Percentiles rank a stretch among this genome's conserved stretches.
phyloP scores from a whole-genome alignment of 306 rosid species.

The Pyrus pyrifolia region DNA sequence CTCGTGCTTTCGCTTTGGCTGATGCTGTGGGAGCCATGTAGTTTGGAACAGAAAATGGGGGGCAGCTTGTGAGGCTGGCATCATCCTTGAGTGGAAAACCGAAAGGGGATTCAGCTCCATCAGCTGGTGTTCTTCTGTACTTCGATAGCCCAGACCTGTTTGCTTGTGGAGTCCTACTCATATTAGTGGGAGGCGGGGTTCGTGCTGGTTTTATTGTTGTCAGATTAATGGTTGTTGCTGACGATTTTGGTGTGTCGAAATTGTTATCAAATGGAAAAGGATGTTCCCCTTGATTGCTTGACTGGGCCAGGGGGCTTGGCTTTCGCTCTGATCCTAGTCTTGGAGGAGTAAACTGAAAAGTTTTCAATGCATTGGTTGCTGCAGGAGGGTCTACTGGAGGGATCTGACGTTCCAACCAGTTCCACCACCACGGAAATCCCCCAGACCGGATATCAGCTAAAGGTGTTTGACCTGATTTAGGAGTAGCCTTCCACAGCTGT shows the following conservation, averaged over 20 bases:
- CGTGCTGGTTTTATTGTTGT: slow-evolving; percentile 31
- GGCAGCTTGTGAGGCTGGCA: slow-evolving; percentile 89
- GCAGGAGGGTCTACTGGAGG: slow-evolving; percentile 42
- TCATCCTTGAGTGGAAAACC: slow-evolving; percentile 61
- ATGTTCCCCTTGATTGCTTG: slow-evolving; percentile 42
- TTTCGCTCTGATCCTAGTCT: slow-evolving; percentile 62
- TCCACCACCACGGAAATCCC: slow-evolving; percentile 97
- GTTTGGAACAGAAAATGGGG: slow-evolving; percentile 82
- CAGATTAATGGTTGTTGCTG: slow-evolving; percentile 50
- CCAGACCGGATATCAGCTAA: slow-evolving; percentile 44
- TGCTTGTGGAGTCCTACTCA: slow-evolving; percentile 48
- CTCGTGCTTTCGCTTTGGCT: slow-evolving; percentile 70
- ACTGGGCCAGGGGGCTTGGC: slow-evolving; percentile 54
- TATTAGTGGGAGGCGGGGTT: slow-evolving; percentile 36
- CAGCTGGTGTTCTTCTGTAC: slow-evolving; percentile 40
- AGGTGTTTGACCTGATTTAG: slow-evolving; percentile 62
- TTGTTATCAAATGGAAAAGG: slow-evolving; percentile 42
- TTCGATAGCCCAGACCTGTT: slow-evolving; percentile 37
- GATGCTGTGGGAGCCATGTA: slow-evolving; percentile 85
- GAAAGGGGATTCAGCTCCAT: slow-evolving; percentile 53
- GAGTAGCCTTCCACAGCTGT: slow-evolving; percentile 78
- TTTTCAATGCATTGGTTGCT: slow-evolving; percentile 49
- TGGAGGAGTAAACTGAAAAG: slow-evolving; percentile 67
- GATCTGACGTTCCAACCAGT: slow-evolving; percentile 84
- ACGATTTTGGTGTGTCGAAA: slow-evolving; percentile 80